These are phyloP conservation scores for Dryadomyces quercus-mongolicae DNA, from an alignment of 2,329 filamentous ascomycete species.

Conservation along the genomic window DNA sequence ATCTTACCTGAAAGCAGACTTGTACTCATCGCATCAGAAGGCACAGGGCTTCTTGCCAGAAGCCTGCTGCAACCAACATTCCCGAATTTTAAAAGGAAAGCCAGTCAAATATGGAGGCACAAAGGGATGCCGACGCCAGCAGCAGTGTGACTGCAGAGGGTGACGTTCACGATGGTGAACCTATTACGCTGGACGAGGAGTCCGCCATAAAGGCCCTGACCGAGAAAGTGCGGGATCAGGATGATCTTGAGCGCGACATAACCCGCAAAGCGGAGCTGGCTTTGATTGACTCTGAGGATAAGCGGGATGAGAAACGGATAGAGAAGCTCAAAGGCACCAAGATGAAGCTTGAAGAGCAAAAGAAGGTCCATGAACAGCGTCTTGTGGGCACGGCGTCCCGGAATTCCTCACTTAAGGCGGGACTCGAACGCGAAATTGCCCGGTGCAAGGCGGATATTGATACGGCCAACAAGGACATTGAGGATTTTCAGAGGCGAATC, in stretches of 20 bases:
- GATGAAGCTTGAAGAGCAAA: constrained; percentile 51
- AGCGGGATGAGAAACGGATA: constrained; percentile 50
- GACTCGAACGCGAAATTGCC: constrained; percentile 52
- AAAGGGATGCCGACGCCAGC: neutral
- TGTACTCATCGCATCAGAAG: too few relatives aligned
- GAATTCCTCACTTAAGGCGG: constrained; percentile 39
- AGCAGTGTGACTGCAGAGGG: neutral
- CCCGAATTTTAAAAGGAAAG: too few relatives aligned
- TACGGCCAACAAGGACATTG: constrained; percentile 57
- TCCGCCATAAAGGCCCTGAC: constrained; percentile 50
- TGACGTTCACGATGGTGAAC: neutral
- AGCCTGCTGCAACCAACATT: too few relatives aligned
- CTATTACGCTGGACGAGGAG: constrained; percentile 36
- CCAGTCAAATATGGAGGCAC: neutral
- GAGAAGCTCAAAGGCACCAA: constrained; percentile 42
- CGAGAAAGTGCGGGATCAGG: constrained; percentile 66
- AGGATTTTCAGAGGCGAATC: constrained; percentile 72
- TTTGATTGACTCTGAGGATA: constrained; percentile 49
- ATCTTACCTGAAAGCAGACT: neutral
- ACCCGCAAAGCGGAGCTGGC: constrained; percentile 47
- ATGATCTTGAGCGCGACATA: constrained; percentile 84
- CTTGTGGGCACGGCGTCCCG: constrained; percentile 27
- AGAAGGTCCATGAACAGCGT: constrained; percentile 40
- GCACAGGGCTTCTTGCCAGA: too few relatives aligned
- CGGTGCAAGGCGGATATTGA: constrained; percentile 43